Conservation (phyloP, 2,329 filamentous ascomycete species). For the Apiospora arundinis region DNA sequence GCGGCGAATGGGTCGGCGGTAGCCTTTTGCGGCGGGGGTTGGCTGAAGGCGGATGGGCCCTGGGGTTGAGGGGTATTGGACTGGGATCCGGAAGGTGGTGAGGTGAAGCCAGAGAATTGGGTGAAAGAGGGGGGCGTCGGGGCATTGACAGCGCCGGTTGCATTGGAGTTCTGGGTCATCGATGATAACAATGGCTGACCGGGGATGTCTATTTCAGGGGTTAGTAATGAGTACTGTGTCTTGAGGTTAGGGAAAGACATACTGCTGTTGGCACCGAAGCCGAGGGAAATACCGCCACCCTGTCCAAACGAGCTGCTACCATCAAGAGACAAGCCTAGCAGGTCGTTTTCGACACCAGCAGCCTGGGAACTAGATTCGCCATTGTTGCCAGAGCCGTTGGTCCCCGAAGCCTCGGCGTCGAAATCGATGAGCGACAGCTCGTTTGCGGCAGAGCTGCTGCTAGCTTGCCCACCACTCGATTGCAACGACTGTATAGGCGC, state of each 20-base stretch:
- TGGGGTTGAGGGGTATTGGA: slow-evolving; percentile 59
- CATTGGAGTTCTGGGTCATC: slow-evolving; percentile 65
- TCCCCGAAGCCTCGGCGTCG: slow-evolving; percentile 64
- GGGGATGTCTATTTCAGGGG: slow-evolving; percentile 59
- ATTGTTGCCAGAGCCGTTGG: slow-evolving; percentile 44
- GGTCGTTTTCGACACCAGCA: slow-evolving; percentile 83
- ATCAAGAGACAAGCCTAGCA: slow-evolving; percentile 82
- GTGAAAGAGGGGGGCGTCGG: slow-evolving; percentile 57
- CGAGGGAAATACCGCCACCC: slow-evolving; percentile 83
- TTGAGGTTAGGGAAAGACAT: slow-evolving; percentile 39
- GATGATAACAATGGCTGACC: slow-evolving; percentile 70
- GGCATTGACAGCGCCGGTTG: slow-evolving; percentile 49
- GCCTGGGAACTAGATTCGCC: slow-evolving; percentile 55
- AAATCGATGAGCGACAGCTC: slow-evolving; percentile 96
- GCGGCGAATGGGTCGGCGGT: slow-evolving; percentile 60
- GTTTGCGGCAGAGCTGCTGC: slow-evolving; percentile 66
- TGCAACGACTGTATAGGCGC: slow-evolving; percentile 54
- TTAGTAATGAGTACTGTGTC: background rate
- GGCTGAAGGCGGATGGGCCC: slow-evolving; percentile 50
- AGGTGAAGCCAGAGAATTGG: slow-evolving; percentile 61
- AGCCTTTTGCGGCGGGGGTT: slow-evolving; percentile 44
- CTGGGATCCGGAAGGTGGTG: slow-evolving; percentile 56
- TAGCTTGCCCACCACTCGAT: slow-evolving; percentile 62
- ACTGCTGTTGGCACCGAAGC: slow-evolving; percentile 75
- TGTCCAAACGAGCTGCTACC: slow-evolving; percentile 70